phyloP scores from a whole-genome alignment of 148 eudicot genomes.

The Rhododendron ovatum region DNA sequence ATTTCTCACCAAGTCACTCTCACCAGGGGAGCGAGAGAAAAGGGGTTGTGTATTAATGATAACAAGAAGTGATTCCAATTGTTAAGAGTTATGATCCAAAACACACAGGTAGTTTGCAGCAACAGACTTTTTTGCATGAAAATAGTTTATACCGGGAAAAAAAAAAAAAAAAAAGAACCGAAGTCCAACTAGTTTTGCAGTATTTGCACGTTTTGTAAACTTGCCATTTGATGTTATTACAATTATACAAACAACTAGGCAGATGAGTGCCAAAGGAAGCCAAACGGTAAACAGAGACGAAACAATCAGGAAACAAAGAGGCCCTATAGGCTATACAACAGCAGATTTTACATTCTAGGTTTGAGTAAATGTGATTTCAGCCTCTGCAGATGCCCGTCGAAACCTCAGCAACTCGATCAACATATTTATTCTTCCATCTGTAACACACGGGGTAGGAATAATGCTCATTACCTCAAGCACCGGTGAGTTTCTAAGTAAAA shows the following conservation, averaged over 20 bases:
- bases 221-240: neutral
- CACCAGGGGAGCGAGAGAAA: neutral
- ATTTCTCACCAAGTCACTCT: neutral
- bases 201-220: neutral
- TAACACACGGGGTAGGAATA: slow-evolving; percentile 49
- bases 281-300: neutral
- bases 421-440: slow-evolving; percentile 55
- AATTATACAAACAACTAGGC: neutral
- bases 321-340: neutral
- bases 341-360: slow-evolving; percentile 18
- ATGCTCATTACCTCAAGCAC: slow-evolving; percentile 53
- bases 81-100: neutral
- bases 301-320: neutral
- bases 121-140: neutral
- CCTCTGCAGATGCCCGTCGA: slow-evolving; percentile 78
- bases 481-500: slow-evolving; percentile 64
- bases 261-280: neutral
- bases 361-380: slow-evolving; percentile 56
- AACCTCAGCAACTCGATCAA: slow-evolving; percentile 63
- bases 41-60: neutral
- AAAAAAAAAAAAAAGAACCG: neutral
- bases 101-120: neutral
- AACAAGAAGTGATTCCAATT: neutral
- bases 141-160: neutral
- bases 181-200: neutral